Conservation (phyloP, 352 stramenopile species). For the Pythium rhizo-oryzae region DNA sequence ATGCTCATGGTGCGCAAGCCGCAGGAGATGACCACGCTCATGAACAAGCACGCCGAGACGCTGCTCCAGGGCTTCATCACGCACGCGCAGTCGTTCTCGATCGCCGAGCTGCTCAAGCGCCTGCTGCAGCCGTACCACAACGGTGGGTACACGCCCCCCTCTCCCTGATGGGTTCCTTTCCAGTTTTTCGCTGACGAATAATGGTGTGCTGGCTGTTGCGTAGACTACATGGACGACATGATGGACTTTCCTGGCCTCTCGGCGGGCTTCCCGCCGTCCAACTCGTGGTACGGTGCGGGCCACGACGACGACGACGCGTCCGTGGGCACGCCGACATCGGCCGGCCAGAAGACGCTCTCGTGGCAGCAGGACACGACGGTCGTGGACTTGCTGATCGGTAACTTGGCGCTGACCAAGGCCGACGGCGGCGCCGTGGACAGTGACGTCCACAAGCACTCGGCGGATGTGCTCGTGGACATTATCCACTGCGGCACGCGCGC, state of each 20-base stretch:
- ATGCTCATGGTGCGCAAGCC: slow-evolving; percentile 90
- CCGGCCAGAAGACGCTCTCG: slow-evolving; percentile 64
- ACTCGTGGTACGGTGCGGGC: slow-evolving; percentile 67
- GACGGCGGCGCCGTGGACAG: slow-evolving; percentile 47
- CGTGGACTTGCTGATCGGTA: slow-evolving; percentile 66
- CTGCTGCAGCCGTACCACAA: slow-evolving; percentile 83
- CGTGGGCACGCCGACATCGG: slow-evolving; percentile 60
- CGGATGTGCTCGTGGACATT: slow-evolving; percentile 83
- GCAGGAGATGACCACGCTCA: slow-evolving; percentile 79
- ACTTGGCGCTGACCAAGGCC: slow-evolving; percentile 42
- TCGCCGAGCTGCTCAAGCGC: slow-evolving; percentile 83
- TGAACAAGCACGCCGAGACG: slow-evolving; percentile 84
- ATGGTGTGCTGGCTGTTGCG: not conserved
- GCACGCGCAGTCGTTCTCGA: slow-evolving; percentile 76
- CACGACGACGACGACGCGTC: slow-evolving; percentile 75
- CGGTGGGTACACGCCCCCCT: slow-evolving; percentile 24
- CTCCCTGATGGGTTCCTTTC: too few relatives aligned
- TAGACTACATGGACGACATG: slow-evolving; percentile 85
- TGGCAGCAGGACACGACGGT: slow-evolving; percentile 80
- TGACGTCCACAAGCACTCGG: slow-evolving; percentile 84
- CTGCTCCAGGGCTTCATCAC: slow-evolving; percentile 67
- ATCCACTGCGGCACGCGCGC: slow-evolving; percentile 83
- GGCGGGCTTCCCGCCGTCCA: slow-evolving; percentile 71
- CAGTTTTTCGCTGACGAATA: not conserved
- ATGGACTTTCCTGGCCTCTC: slow-evolving; percentile 86